Conservation (phyloP, 805 yeast genomes). For the Barnettozyma populi region DNA sequence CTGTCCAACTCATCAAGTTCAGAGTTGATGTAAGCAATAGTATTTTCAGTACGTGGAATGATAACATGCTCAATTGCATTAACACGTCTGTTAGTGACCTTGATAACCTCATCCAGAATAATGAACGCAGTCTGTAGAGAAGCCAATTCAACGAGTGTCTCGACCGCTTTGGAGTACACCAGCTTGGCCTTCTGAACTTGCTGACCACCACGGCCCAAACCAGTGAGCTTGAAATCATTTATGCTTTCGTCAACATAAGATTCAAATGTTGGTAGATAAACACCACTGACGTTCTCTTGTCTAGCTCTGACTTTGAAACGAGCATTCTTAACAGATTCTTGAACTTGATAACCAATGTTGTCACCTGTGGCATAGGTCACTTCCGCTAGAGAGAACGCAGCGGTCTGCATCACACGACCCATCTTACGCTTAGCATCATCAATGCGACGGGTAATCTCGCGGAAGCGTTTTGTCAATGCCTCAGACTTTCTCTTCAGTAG, state of each 20-base stretch:
- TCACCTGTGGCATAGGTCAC: constrained; percentile 97
- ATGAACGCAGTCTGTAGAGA: constrained; percentile 95
- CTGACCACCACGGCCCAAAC: constrained; percentile 97
- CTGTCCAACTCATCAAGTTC: constrained; percentile 97
- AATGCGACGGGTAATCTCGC: constrained; percentile 91
- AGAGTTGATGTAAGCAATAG: constrained; percentile 85
- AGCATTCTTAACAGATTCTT: constrained; percentile 87
- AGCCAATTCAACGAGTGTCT: constrained; percentile 91
- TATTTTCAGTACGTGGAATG: constrained; percentile 95
- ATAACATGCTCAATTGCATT: constrained; percentile 98
- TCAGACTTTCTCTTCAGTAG: constrained; percentile 92
- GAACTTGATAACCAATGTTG: constrained; percentile 91
- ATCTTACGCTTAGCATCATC: constrained; percentile 87
- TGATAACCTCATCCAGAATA: constrained; percentile 93
- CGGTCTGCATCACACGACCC: constrained; percentile 98
- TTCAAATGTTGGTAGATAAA: constrained; percentile 87
- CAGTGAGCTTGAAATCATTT: constrained; percentile 94
- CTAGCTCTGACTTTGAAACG: constrained; percentile 86
- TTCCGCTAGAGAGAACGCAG: constrained; percentile 95
- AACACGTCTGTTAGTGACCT: constrained; percentile 96
- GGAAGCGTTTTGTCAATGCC: constrained; percentile 91
- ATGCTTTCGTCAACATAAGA: constrained; percentile 75
- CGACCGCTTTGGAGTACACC: constrained; percentile 94
- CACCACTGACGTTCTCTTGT: constrained; percentile 97
- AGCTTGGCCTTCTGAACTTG: constrained; percentile 92